Percentiles rank a stretch among this genome's conserved stretches.
These are phyloP conservation scores for Dryas octopetala DNA, from an alignment of 306 rosid genomes.

Conservation along the genomic window DNA sequence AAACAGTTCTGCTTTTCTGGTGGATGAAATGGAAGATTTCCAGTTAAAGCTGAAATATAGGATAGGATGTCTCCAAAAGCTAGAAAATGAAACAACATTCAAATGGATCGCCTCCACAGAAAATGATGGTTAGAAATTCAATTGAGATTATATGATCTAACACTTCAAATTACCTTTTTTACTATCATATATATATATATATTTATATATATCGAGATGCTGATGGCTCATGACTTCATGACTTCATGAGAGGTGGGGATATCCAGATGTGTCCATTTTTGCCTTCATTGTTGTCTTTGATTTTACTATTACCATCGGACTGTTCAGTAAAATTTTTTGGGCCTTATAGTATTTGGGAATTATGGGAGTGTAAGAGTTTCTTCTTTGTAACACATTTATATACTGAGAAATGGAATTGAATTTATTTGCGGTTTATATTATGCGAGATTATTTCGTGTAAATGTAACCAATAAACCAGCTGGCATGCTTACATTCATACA, in stretches of 20 bases:
- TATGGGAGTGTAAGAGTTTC: slow-evolving; percentile 15
- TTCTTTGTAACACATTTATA: slow-evolving; percentile 24
- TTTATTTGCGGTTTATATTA: no score
- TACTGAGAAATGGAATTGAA: slow-evolving; percentile 30
- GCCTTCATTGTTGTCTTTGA: slow-evolving; percentile 22
- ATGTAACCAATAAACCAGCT: no score
- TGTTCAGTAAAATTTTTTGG: slow-evolving; percentile 19
- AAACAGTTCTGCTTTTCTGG: neutral
- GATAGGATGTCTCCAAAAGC: slow-evolving; percentile 21
- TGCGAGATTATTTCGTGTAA: no score
- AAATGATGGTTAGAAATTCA: neutral
- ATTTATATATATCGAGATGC: slow-evolving; percentile 22
- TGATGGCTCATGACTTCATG: slow-evolving; percentile 31
- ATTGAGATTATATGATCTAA: slow-evolving; percentile 25
- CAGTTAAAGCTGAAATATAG: slow-evolving; percentile 27
- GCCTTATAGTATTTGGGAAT: slow-evolving; percentile 15
- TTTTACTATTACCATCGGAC: slow-evolving; percentile 20
- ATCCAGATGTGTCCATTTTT: slow-evolving; percentile 26
- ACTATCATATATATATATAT: neutral
- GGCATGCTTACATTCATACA: no score
- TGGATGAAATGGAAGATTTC: slow-evolving; percentile 26
- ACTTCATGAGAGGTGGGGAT: slow-evolving; percentile 8
- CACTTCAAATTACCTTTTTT: slow-evolving; percentile 5
- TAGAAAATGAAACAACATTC: neutral
- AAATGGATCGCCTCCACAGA: no score